phyloP scores from a whole-genome alignment of 2,329 filamentous ascomycete genomes.

The Talaromyces piceae region DNA sequence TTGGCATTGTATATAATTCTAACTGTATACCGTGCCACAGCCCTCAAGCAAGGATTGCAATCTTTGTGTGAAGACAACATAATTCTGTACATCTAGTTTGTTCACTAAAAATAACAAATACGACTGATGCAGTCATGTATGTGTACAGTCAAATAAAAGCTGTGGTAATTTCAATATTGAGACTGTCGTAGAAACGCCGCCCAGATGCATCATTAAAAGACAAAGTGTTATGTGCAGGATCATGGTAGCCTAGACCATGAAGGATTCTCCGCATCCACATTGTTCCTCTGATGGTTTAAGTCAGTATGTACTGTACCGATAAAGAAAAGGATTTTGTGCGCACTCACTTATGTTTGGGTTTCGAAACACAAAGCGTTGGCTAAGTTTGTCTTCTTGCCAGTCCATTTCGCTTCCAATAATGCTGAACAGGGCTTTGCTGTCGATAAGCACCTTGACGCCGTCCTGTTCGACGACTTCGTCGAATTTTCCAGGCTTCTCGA shows the following conservation, averaged over 20 bases:
- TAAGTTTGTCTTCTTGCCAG: conserved; percentile 93
- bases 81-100: not conserved
- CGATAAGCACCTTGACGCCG: conserved; percentile 89
- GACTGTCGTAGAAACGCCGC: conserved; percentile 23
- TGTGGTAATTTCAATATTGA: not conserved
- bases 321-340: not conserved
- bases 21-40: not conserved
- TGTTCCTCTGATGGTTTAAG: conserved; percentile 67
- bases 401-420: conserved; percentile 99
- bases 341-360: conserved; percentile 97
- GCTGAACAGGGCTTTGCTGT: conserved; percentile 94
- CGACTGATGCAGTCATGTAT: not conserved
- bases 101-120: not conserved
- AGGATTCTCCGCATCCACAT: conserved; percentile 94
- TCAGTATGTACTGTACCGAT: conserved; percentile 2
- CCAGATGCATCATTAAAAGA: conserved; percentile 23
- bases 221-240: conserved; percentile 11
- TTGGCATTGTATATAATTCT: not conserved
- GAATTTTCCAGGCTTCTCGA: conserved; percentile 79
- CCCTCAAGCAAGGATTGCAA: not conserved
- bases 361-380: conserved; percentile 83
- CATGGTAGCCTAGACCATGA: conserved; percentile 61
- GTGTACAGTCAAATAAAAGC: not conserved
- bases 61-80: not conserved
- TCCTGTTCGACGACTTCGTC: conserved; percentile 94